Conservation (phyloP, 495 filamentous ascomycete species). For the Hyaloscypha variabilis region DNA sequence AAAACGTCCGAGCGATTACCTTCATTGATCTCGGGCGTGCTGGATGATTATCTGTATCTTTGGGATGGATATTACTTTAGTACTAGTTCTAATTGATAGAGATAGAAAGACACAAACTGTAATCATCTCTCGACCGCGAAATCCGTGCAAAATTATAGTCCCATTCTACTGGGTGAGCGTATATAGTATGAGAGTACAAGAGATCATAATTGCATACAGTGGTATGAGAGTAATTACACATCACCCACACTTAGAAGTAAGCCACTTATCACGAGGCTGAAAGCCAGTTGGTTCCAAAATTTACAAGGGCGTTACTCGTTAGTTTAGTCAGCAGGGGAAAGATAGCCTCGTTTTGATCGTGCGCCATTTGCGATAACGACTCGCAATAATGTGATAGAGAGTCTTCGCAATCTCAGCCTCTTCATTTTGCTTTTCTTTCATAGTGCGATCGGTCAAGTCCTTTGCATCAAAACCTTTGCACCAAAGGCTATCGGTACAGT, state of each 20-base stretch:
- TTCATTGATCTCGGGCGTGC: slow-evolving; percentile 74
- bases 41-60: slow-evolving; percentile 95
- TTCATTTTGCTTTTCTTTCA: neutral
- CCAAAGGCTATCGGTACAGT: neutral
- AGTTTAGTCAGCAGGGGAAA: no score
- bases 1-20: slow-evolving; percentile 72
- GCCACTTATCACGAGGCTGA: no score
- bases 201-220: no score
- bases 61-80: slow-evolving; percentile 97
- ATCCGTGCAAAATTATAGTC: no score
- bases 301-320: no score
- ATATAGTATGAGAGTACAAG: no score
- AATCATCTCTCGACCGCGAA: no score
- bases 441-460: neutral
- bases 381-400: neutral
- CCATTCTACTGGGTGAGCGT: no score
- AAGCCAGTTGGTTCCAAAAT: no score
- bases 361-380: neutral
- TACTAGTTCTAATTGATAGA: slow-evolving; percentile 33
- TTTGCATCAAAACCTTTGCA: neutral
- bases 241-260: no score
- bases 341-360: neutral
- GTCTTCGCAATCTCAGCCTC: neutral
- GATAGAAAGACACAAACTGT: neutral
- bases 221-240: no score